These are phyloP conservation scores for Uncinocarpus reesii DNA, from an alignment of 2,329 filamentous ascomycete genomes.

Conservation along the genomic window DNA sequence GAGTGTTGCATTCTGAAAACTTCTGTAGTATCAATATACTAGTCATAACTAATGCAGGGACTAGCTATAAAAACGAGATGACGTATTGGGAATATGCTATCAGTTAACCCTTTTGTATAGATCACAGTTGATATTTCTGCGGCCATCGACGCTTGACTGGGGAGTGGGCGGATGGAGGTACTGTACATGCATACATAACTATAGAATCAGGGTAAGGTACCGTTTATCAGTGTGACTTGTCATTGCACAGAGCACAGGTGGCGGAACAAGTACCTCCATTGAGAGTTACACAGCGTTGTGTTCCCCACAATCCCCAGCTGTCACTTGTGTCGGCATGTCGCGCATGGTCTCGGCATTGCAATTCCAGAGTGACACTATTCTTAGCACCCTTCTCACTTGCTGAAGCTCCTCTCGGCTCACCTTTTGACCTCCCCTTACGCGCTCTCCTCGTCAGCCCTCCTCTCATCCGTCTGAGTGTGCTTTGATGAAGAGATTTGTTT, in stretches of 20 bases:
- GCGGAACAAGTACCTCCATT: background rate
- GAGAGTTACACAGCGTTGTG: background rate
- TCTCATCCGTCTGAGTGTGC: slow-evolving; percentile 12
- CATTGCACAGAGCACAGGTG: background rate
- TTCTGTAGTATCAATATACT: too few species aligned
- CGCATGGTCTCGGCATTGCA: slow-evolving; percentile 3
- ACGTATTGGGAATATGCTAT: too few species aligned
- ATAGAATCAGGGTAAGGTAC: too few species aligned
- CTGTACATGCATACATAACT: too few species aligned
- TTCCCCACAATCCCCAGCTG: background rate
- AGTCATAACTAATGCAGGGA: too few species aligned
- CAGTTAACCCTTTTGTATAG: too few species aligned
- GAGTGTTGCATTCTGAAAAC: too few species aligned
- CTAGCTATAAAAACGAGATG: too few species aligned
- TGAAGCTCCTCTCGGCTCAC: background rate
- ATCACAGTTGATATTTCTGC: too few species aligned
- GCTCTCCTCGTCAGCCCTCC: slow-evolving; percentile 8
- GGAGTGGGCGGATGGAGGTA: too few species aligned
- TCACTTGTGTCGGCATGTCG: background rate
- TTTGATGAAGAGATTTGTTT: background rate
- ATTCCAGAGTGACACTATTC: background rate
- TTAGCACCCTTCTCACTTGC: background rate
- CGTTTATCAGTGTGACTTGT: background rate
- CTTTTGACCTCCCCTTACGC: background rate
- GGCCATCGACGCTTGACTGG: too few species aligned